Evolutionary conservation across 805 yeast genomes (phyloP).

Genomic region (Candida ficus): DNA sequence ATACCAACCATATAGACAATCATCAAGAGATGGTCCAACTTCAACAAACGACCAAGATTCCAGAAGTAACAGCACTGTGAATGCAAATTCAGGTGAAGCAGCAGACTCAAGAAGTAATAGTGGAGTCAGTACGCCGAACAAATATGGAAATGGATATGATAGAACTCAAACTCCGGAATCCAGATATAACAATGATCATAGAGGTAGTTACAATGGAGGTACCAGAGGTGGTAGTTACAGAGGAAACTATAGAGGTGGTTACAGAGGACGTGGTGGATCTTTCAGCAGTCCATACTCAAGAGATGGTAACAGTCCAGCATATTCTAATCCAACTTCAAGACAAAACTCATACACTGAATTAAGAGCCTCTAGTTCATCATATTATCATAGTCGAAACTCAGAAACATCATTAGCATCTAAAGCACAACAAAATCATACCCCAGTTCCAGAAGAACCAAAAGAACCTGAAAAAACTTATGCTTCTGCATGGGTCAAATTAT

Average conservation of each 20-base stretch:
- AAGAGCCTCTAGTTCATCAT: background rate
- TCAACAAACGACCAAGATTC: background rate
- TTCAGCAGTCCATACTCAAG: slow-evolving; percentile 4
- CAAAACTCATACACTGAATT: background rate
- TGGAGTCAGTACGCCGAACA: background rate
- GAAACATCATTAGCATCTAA: background rate
- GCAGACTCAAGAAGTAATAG: background rate
- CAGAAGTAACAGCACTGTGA: background rate
- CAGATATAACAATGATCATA: slow-evolving; percentile 1
- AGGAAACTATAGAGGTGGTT: slow-evolving; percentile 5
- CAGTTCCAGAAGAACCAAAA: background rate
- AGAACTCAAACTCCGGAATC: background rate
- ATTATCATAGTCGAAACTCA: background rate
- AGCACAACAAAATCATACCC: background rate
- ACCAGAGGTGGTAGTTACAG: slow-evolving; percentile 2
- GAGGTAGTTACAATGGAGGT: background rate
- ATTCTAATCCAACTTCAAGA: background rate
- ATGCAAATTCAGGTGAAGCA: background rate
- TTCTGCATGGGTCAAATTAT: slow-evolving; percentile 15
- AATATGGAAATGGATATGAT: background rate
- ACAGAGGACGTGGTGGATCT: slow-evolving; percentile 4
- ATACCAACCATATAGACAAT: background rate
- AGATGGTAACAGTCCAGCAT: background rate
- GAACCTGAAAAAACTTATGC: slow-evolving; percentile 2
- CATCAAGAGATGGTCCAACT: background rate